Percentiles rank a stretch among this genome's conserved stretches.
Conservation (phyloP, 305 asterid species). For the Fraxinus greggii region DNA sequence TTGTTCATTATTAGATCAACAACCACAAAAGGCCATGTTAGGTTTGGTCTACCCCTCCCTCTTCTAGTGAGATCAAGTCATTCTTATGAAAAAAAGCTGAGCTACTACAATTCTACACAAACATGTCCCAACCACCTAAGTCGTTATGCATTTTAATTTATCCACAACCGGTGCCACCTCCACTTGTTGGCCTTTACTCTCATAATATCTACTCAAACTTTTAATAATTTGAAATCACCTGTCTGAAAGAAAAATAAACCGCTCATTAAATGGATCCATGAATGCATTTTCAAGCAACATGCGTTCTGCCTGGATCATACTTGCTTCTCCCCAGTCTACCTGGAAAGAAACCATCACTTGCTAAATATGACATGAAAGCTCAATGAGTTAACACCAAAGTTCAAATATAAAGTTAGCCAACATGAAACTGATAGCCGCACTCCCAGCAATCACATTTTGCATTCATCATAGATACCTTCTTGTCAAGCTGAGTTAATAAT, state of each 20-base stretch:
- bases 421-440: background rate
- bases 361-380: conserved; percentile 31
- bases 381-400: background rate
- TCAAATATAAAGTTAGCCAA: conserved; percentile 20
- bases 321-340: conserved; percentile 99
- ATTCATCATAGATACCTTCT: background rate
- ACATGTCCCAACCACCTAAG: background rate
- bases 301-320: conserved; percentile 96
- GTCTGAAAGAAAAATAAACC: conserved; percentile 90
- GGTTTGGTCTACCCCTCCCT: background rate
- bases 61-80: background rate
- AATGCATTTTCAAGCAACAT: conserved; percentile 76
- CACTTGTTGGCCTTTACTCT: background rate
- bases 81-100: background rate
- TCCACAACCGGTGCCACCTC: background rate
- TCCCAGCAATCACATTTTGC: background rate
- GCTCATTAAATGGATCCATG: conserved; percentile 63
- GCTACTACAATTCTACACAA: background rate
- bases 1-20: background rate
- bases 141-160: background rate
- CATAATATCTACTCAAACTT: background rate
- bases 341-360: conserved; percentile 47
- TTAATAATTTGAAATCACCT: conserved; percentile 42
- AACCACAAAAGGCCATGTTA: background rate
- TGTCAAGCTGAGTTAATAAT: background rate